Percentiles rank a stretch among this genome's conserved stretches.
Evolutionary conservation across 73 alveolate species (phyloP).

Genomic region (Breviolum minutum): DNA sequence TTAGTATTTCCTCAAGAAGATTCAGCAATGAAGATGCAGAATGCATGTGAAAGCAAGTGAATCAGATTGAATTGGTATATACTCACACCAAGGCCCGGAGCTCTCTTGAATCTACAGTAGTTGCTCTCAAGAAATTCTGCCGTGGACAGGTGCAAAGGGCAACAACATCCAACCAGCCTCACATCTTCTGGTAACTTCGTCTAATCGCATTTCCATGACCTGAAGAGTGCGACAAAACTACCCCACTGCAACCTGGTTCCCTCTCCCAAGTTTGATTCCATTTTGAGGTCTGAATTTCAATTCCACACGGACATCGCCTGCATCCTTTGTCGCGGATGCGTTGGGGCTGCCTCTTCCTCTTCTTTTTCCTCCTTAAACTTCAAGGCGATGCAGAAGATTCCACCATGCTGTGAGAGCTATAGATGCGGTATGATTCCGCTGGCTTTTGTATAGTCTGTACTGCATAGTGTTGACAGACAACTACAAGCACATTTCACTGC

Average conservation of each 20-base stretch:
- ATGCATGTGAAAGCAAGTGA: no score
- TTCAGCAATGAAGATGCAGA: no score
- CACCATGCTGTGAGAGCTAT: background rate
- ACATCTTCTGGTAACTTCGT: slow-evolving; percentile 82
- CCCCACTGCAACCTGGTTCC: no score
- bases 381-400: background rate
- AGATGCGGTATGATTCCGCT: background rate
- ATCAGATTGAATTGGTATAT: no score
- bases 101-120: no score
- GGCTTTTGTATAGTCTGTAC: background rate
- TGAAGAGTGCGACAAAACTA: background rate
- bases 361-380: slow-evolving; percentile 21
- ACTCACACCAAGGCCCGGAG: no score
- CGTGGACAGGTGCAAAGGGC: no score
- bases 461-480: background rate
- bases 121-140: no score
- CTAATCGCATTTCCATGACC: slow-evolving; percentile 85
- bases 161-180: slow-evolving; percentile 2
- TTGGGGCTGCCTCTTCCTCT: slow-evolving; percentile 56
- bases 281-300: no score
- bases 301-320: background rate
- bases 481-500: background rate
- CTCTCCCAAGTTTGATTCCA: no score
- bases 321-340: slow-evolving; percentile 81
- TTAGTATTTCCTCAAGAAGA: background rate